Percentiles rank a stretch among this genome's conserved stretches.
Conservation (phyloP, 805 yeast genomes). For the Jamesozyma hellenica region DNA sequence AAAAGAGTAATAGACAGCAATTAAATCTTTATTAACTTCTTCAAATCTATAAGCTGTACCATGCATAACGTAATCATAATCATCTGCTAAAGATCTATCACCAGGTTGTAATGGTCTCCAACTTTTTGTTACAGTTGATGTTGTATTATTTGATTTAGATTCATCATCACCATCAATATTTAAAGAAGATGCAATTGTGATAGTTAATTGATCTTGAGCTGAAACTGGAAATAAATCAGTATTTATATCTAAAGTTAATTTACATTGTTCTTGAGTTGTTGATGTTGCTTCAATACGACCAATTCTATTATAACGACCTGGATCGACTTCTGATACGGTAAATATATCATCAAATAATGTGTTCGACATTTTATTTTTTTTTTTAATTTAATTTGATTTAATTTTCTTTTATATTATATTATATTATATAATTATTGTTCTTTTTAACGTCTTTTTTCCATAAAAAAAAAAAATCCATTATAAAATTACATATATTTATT, state of each 20-base stretch:
- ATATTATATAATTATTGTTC: no score
- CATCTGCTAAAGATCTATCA: conserved; percentile 85
- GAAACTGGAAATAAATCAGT: conserved; percentile 83
- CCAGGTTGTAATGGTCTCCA: conserved; percentile 62
- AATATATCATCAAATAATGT: conserved; percentile 91
- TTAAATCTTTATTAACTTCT: conserved; percentile 56
- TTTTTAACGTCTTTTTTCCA: no score
- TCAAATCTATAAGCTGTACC: conserved; percentile 96
- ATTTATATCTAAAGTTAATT: conserved; percentile 80
- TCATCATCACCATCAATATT: conserved; percentile 41
- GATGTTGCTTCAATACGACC: conserved; percentile 82
- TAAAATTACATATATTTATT: no score
- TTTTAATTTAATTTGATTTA: no score
- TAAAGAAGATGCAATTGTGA: conserved; percentile 75
- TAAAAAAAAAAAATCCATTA: no score
- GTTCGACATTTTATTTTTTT: conserved; percentile 42
- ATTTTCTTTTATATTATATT: no score
- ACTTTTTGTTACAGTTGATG: conserved; percentile 27
- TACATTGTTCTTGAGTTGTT: conserved; percentile 58
- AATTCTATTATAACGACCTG: conserved; percentile 86
- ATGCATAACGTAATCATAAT: conserved; percentile 95
- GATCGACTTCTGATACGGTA: conserved; percentile 71
- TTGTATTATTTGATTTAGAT: conserved; percentile 28
- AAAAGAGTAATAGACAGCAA: conserved; percentile 87
- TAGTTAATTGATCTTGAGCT: conserved; percentile 65